A percentile compares a stretch with the other conserved stretches of the same genome.
Conservation (phyloP, 495 filamentous ascomycete species). For the Polyplosphaeria fusca region DNA sequence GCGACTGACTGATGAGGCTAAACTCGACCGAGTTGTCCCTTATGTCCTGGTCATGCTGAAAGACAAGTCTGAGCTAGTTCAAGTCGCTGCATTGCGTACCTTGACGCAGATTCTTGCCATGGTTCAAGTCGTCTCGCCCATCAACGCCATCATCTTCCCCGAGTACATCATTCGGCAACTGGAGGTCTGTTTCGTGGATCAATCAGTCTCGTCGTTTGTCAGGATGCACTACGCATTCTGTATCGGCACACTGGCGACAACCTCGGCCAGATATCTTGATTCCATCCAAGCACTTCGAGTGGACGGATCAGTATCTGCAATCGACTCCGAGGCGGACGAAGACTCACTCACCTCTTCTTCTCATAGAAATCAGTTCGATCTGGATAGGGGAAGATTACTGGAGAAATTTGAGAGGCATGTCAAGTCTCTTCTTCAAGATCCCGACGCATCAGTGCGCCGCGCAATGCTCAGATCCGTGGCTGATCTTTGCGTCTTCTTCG, state of each 20-base stretch:
- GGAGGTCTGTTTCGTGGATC: constrained; percentile 62
- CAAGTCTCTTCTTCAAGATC: constrained; percentile 83
- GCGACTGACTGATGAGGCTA: constrained; percentile 89
- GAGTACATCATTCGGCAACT: constrained; percentile 90
- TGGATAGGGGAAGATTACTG: constrained; percentile 70
- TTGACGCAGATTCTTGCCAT: constrained; percentile 85
- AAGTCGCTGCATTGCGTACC: constrained; percentile 76
- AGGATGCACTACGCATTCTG: constrained; percentile 90
- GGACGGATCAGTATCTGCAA: constrained; percentile 73
- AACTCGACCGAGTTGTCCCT: constrained; percentile 89
- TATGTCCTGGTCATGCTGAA: constrained; percentile 78
- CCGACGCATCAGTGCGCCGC: constrained; percentile 79
- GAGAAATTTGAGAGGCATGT: constrained; percentile 82
- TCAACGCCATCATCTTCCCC: constrained; percentile 92
- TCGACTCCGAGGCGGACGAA: constrained; percentile 78
- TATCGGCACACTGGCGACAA: constrained; percentile 87
- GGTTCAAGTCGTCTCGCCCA: constrained; percentile 81
- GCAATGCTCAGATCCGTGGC: constrained; percentile 94
- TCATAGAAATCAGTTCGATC: constrained; percentile 80
- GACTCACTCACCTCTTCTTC: constrained; percentile 50
- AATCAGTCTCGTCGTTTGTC: constrained; percentile 61
- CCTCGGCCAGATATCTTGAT: constrained; percentile 78
- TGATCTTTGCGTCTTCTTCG: constrained; percentile 92
- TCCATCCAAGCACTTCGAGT: constrained; percentile 84
- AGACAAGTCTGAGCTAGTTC: constrained; percentile 78